Evolutionary conservation across 139 green algal genomes (phyloP).

Genomic region (Auxenochlorella pyrenoidosa): DNA sequence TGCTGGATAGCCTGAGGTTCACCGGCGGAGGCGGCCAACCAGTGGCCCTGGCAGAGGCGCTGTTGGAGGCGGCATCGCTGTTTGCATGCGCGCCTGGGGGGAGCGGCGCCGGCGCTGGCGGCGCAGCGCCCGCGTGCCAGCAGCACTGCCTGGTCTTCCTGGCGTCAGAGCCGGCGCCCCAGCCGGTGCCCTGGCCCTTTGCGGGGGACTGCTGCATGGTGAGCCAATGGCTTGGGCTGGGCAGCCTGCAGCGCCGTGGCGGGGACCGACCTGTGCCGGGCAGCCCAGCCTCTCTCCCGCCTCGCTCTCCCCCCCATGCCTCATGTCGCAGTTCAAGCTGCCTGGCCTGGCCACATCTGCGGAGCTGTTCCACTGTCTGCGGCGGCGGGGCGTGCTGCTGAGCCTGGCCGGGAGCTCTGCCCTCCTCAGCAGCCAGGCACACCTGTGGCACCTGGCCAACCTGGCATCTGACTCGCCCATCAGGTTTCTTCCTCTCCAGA

Average conservation of each 20-base stretch:
- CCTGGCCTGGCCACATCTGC: conserved; percentile 1
- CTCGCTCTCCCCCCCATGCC: neutral
- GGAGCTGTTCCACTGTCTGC: neutral
- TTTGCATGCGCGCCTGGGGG: neutral
- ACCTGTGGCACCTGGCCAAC: conserved; percentile 18
- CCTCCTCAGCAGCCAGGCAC: neutral
- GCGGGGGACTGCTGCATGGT: conserved; percentile 21
- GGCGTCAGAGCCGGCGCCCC: neutral
- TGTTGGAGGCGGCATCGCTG: conserved; percentile 7
- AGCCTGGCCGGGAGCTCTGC: neutral
- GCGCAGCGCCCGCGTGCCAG: neutral
- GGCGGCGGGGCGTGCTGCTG: conserved; percentile 12
- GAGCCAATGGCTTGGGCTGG: neutral
- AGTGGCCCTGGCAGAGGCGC: conserved; percentile 15
- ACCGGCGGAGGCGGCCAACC: conserved; percentile 16
- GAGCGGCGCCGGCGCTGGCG: neutral
- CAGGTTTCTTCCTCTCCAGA: neutral
- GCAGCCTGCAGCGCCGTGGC: neutral
- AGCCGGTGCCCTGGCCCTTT: conserved; percentile 13
- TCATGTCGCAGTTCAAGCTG: neutral
- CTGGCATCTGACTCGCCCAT: neutral
- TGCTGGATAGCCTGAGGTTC: neutral
- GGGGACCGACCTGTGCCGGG: neutral
- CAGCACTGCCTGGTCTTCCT: conserved; percentile 30
- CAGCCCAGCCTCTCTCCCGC: neutral